Base-by-base conservation (phyloP, 306 rosid genomes). In the Vigna angularis region DNA sequence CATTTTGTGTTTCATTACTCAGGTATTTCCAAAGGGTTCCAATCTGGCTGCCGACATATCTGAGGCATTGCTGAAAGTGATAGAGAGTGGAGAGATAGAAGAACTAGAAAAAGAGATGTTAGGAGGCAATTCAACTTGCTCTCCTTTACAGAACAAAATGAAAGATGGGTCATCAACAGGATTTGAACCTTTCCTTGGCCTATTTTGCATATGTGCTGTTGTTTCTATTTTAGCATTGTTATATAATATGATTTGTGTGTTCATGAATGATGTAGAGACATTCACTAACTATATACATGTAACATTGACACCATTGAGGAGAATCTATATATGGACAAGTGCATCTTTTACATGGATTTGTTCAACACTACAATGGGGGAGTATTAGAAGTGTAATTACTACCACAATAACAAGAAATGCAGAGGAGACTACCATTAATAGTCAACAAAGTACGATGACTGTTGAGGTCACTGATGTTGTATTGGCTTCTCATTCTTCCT, bases 21-120 rank as follows among this genome's bases (percentile, higher is more conserved):
- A 70, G 22, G 80, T 66, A 10, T 80, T 80, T 48, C 75, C 51
- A 5, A 80, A 66, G 57, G 80, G 84, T 11, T 73, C 84, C 18
- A 32, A 22, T 45, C 32, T 80, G 3, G 75, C 84, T 16, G 5
- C 56, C 0, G 75, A 80, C 45, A 74, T 80, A 56, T 74, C 84
- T 1, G 75, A 80, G 70, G 79, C 84, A 56, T 56, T 80, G 56
- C 45, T 80, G 11, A 74, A 26, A 30, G 72, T 73, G 74, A 66
- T 80, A 56, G 84, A 80, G 48, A 55, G 12, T 74, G 71, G 80
- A 74, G 70, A 66, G 66, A 74, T 36, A 9, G 75, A 66, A 44
- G 36, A 80, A 34, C 75, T 80, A 3, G 84, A 80, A 80, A 66
- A 66, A 51, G 57, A 51, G 9, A 51, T 51, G 57, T 20, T 51